Evolutionary conservation across 495 filamentous ascomycete species (phyloP).

Genomic region (Oleoguttula mirabilis): DNA sequence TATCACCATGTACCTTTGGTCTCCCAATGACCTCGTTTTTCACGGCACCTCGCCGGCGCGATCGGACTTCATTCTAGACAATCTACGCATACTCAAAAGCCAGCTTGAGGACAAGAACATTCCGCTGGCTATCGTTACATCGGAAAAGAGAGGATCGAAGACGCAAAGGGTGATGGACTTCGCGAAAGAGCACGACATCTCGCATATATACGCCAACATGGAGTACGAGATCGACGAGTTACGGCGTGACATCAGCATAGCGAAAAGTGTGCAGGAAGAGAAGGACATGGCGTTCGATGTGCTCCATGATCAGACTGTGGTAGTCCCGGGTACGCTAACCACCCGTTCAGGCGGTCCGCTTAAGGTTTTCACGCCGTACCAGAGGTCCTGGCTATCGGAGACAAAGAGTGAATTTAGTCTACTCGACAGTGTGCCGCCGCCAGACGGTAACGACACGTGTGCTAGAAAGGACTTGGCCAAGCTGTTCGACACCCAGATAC

Average conservation of each 20-base stretch:
- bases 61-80: slow-evolving; percentile 33
- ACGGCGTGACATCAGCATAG: slow-evolving; percentile 33
- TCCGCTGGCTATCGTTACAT: slow-evolving; percentile 28
- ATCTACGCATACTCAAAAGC: slow-evolving; percentile 29
- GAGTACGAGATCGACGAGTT: slow-evolving; percentile 54
- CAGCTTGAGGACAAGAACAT: slow-evolving; percentile 32
- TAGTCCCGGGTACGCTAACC: slow-evolving; percentile 29
- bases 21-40: slow-evolving; percentile 31
- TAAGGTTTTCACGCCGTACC: slow-evolving; percentile 37
- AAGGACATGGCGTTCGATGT: slow-evolving; percentile 20
- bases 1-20: slow-evolving; percentile 31
- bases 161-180: slow-evolving; percentile 30
- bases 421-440: slow-evolving; percentile 26
- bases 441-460: slow-evolving; percentile 24
- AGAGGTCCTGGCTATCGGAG: slow-evolving; percentile 29
- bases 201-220: slow-evolving; percentile 42
- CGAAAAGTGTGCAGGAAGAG: slow-evolving; percentile 22
- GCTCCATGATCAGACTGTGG: slow-evolving; percentile 33
- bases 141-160: slow-evolving; percentile 27
- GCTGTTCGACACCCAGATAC: slow-evolving; percentile 26
- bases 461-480: slow-evolving; percentile 22
- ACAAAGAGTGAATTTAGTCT: slow-evolving; percentile 27
- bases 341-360: slow-evolving; percentile 29
- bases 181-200: slow-evolving; percentile 28
- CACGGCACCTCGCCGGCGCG: slow-evolving; percentile 34